Evolutionary conservation across 2,329 filamentous ascomycete genomes (phyloP), one percentile per base, ranked within the genome.

Genomic region (Ophiostoma populinum): DNA sequence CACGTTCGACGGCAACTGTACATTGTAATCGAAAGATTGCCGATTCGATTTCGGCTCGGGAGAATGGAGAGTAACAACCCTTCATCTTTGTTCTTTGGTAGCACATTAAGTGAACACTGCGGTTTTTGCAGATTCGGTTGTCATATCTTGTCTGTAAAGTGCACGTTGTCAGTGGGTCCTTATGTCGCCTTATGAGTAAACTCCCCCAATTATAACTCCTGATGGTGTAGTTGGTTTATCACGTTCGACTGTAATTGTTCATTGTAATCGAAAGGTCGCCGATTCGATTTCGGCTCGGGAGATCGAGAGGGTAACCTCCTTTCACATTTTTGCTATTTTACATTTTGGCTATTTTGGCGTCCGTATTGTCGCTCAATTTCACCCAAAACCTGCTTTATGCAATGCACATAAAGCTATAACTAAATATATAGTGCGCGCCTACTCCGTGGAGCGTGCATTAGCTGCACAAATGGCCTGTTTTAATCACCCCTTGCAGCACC

Each of bases 261-360:
- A 30, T 19, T 30, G 28, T 30, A 30, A 30, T 30, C 28, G 28
- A 30, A 30, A 30, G 28, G 28, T 30, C 18, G 28, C 28, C 28
- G 28, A 30, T 30, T 30, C 28, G 28, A 30, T 30, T 30, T 30
- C 28, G 28, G 28, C 28, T 30, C 28, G 28, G 28, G 28, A 30
- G 28, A 30, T n/a, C 20, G 18, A 17, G 27, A 29, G n/a, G n/a
- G n/a, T n/a, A n/a, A n/a, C n/a, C n/a, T n/a, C n/a, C 7, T 18
- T 18, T 29, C 27, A n/a, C 18, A 29, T 31, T 12, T 25, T 31
- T 36, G 16, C 17, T 28, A 16, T 2, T 28, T 10, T 28, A 7
- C 17, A 6, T 28, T 28, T 16, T 16, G 13, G 13, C 3, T 27
- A 5, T 15, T 29, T 29, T n/a, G n/a, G n/a, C n/a, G n/a, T n/a